Conservation (phyloP, 306 rosid genomes). For the Prunus mume region DNA sequence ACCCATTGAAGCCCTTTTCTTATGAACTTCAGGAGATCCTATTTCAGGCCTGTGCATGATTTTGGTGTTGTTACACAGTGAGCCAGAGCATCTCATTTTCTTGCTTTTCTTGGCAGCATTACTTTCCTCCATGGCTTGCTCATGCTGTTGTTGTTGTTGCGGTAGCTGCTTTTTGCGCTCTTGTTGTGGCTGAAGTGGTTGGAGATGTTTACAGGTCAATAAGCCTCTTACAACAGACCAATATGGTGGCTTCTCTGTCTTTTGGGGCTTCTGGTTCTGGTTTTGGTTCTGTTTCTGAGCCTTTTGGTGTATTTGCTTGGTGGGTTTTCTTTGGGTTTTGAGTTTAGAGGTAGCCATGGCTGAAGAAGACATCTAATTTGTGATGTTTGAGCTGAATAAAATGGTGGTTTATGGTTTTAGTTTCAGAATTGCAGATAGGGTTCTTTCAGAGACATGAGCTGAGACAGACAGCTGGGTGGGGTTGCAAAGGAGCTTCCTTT, state of each 20-base stretch:
- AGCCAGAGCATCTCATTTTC: constrained; percentile 94
- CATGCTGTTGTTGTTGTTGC: constrained; percentile 44
- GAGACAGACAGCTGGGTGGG: constrained; percentile 4
- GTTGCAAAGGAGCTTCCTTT: constrained; percentile 18
- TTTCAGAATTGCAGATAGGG: constrained; percentile 18
- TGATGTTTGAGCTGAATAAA: constrained; percentile 14
- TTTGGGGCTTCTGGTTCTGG: constrained; percentile 51
- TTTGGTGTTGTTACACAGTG: constrained; percentile 80
- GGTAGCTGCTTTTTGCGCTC: background rate
- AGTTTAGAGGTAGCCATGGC: constrained; percentile 54
- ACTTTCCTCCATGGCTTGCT: constrained; percentile 51
- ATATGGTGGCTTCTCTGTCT: constrained; percentile 65
- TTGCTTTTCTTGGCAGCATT: constrained; percentile 56
- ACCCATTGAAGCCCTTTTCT: constrained; percentile 52
- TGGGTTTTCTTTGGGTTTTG: constrained; percentile 46
- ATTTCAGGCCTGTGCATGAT: constrained; percentile 70
- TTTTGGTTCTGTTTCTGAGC: constrained; percentile 39
- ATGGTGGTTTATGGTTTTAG: constrained; percentile 17
- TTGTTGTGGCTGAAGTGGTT: constrained; percentile 45
- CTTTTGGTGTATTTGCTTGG: constrained; percentile 41
- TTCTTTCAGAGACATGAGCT: constrained; percentile 1
- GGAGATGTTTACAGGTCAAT: constrained; percentile 59
- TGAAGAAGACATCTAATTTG: constrained; percentile 26
- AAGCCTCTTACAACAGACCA: constrained; percentile 82
- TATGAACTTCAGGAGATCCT: constrained; percentile 55